Evolutionary conservation across 169 alveolate genomes (phyloP).

Genomic region (Plasmodium gaboni): DNA sequence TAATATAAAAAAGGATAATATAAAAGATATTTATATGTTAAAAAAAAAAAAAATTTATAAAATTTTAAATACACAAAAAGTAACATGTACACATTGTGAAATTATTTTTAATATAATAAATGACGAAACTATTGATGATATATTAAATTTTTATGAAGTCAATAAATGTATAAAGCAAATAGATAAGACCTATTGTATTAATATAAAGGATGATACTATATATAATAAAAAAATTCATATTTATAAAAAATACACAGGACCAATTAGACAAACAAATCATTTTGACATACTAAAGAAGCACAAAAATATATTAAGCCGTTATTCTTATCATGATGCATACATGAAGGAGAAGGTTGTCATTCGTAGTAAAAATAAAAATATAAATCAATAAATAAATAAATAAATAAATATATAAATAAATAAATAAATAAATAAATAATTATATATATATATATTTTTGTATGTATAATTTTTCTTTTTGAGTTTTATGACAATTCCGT

Average conservation of each 20-base stretch:
- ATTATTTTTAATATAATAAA: constrained; percentile 10
- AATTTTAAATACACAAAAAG: constrained; percentile 19
- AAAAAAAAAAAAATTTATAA: constrained; percentile 11
- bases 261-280: not conserved
- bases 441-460: no score
- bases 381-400: no score
- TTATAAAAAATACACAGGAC: constrained; percentile 39
- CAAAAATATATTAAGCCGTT: not conserved
- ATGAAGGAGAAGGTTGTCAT: constrained; percentile 33
- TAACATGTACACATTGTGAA: constrained; percentile 29
- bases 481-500: no score
- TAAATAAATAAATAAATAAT: no score
- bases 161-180: constrained; percentile 27
- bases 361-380: not conserved
- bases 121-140: constrained; percentile 40
- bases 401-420: no score
- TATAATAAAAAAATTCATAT: constrained; percentile 27
- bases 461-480: no score
- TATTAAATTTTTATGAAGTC: constrained; percentile 11
- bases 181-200: constrained; percentile 16
- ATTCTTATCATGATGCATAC: not conserved
- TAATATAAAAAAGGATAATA: no score
- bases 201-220: constrained; percentile 18
- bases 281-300: constrained; percentile 2
- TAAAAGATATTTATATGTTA: not conserved